These are phyloP conservation scores for Diplodia scrobiculata DNA, from an alignment of 2,329 filamentous ascomycete genomes.

Conservation along the genomic window DNA sequence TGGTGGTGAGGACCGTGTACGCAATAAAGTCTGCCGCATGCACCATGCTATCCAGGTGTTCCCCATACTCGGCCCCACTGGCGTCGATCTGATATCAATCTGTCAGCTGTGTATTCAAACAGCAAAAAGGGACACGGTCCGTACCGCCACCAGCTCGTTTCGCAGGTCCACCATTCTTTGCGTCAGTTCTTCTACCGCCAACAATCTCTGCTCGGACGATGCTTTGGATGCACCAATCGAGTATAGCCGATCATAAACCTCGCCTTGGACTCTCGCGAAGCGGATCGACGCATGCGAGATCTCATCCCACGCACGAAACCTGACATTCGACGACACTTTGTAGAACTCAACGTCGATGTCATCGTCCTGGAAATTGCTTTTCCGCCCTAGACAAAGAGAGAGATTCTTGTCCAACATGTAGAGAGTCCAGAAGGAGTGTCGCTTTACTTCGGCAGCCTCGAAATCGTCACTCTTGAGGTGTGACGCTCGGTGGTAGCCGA, in stretches of 20 bases:
- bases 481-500: slow-evolving; percentile 44
- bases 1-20: slow-evolving; percentile 30
- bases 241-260: slow-evolving; percentile 44
- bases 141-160: slow-evolving; percentile 6
- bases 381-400: slow-evolving; percentile 43
- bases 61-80: neutral
- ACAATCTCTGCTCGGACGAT: neutral
- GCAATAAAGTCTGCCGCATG: slow-evolving; percentile 30
- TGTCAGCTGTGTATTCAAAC: neutral
- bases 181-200: neutral
- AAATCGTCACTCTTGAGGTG: slow-evolving; percentile 41
- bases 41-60: slow-evolving; percentile 7
- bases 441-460: slow-evolving; percentile 38
- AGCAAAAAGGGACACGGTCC: neutral
- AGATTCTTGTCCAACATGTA: slow-evolving; percentile 46
- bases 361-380: slow-evolving; percentile 45
- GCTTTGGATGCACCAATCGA: neutral
- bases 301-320: neutral
- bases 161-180: slow-evolving; percentile 3
- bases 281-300: slow-evolving; percentile 38
- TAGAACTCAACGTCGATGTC: slow-evolving; percentile 36
- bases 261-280: slow-evolving; percentile 41
- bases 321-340: slow-evolving; percentile 33
- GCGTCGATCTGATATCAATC: neutral
- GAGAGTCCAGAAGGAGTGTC: slow-evolving; percentile 44